Percentiles rank a stretch among this genome's conserved stretches.
Evolutionary conservation across 2,329 filamentous ascomycete species (phyloP).

Genomic region (Ascochyta rabiei): DNA sequence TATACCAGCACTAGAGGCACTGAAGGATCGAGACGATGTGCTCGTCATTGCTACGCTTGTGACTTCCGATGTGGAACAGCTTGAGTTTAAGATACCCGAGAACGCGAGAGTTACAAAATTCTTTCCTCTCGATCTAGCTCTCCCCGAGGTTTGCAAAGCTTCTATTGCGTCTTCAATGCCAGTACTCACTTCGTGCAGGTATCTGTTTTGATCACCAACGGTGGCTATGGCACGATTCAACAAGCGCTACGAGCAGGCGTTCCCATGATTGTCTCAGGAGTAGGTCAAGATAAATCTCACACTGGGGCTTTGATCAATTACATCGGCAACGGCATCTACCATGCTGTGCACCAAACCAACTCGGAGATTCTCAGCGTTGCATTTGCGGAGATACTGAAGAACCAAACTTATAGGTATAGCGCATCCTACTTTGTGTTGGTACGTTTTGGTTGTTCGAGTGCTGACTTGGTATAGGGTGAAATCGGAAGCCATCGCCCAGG

Average conservation of each 20-base stretch:
- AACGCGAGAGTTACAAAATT: slow-evolving; percentile 56
- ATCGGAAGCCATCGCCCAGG: neutral
- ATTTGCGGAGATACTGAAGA: slow-evolving; percentile 12
- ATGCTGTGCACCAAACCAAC: slow-evolving; percentile 6
- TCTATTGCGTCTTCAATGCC: neutral
- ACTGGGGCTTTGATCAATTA: slow-evolving; percentile 36
- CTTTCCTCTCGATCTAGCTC: slow-evolving; percentile 55
- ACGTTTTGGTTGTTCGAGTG: neutral
- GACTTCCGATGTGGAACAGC: slow-evolving; percentile 26
- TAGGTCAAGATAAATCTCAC: slow-evolving; percentile 49
- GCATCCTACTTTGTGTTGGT: neutral
- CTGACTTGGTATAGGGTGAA: slow-evolving; percentile 2
- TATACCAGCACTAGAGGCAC: slow-evolving; percentile 52
- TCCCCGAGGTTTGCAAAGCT: slow-evolving; percentile 33
- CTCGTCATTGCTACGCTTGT: slow-evolving; percentile 46
- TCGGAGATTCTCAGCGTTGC: neutral
- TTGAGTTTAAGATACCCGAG: slow-evolving; percentile 36
- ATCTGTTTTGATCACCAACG: slow-evolving; percentile 55
- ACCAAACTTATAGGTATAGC: slow-evolving; percentile 8
- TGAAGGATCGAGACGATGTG: slow-evolving; percentile 50
- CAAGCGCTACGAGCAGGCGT: slow-evolving; percentile 55
- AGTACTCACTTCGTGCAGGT: slow-evolving; percentile 24
- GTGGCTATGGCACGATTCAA: slow-evolving; percentile 56
- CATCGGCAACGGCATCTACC: slow-evolving; percentile 14
- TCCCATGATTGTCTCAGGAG: slow-evolving; percentile 55